phyloP scores from a whole-genome alignment of 495 filamentous ascomycete genomes.

The Jackrogersella multiformis region DNA sequence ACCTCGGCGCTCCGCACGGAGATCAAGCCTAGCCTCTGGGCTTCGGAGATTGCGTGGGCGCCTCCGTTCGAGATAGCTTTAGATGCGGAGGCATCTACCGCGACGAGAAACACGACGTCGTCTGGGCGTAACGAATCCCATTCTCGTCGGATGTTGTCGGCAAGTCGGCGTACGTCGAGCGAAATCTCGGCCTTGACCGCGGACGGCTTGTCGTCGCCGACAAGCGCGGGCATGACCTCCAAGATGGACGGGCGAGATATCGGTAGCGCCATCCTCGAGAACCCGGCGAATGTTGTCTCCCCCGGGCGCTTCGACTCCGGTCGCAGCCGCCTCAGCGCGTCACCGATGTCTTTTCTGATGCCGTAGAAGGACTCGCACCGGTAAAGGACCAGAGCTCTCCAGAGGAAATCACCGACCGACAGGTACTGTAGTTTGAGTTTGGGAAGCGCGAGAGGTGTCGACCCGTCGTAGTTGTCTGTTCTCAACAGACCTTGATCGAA shows the following conservation, averaged over 20 bases:
- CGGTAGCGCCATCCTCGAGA: slow-evolving; percentile 89
- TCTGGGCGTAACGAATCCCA: slow-evolving; percentile 92
- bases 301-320: slow-evolving; percentile 71
- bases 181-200: slow-evolving; percentile 85
- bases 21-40: slow-evolving; percentile 69
- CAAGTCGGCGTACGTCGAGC: slow-evolving; percentile 83
- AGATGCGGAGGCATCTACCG: slow-evolving; percentile 68
- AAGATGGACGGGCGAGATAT: slow-evolving; percentile 88
- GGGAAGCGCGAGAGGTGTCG: slow-evolving; percentile 86
- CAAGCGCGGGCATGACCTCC: slow-evolving; percentile 82
- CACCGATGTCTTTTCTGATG: slow-evolving; percentile 89
- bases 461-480: slow-evolving; percentile 90
- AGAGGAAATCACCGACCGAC: slow-evolving; percentile 93
- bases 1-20: slow-evolving; percentile 85
- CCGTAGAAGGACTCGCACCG: slow-evolving; percentile 94
- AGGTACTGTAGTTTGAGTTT: slow-evolving; percentile 97
- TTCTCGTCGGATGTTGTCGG: slow-evolving; percentile 78
- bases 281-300: slow-evolving; percentile 79
- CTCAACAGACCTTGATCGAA: slow-evolving; percentile 86
- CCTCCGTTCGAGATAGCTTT: slow-evolving; percentile 65
- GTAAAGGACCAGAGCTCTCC: slow-evolving; percentile 88
- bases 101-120: slow-evolving; percentile 89
- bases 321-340: slow-evolving; percentile 78
- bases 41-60: slow-evolving; percentile 57
- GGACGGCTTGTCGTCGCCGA: slow-evolving; percentile 87